phyloP scores from a whole-genome alignment of 345 rosid genomes.

The Trapa incisa region DNA sequence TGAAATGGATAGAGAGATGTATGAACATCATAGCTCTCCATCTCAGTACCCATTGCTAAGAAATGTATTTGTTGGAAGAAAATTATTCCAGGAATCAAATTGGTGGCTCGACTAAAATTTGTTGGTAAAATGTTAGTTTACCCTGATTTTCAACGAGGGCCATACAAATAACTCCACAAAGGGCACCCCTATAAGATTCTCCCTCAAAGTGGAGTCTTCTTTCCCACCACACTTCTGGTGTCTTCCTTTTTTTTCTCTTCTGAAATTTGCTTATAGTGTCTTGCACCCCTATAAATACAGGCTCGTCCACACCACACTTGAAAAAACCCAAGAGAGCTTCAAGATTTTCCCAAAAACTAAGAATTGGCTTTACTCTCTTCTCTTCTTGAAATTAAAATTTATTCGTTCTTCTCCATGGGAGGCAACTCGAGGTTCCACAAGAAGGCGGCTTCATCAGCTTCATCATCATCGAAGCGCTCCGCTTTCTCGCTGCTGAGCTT shows the following conservation, averaged over 20 bases:
- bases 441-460: neutral
- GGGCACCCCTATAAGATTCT: neutral
- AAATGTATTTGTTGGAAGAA: too few species aligned
- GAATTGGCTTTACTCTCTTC: neutral
- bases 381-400: neutral
- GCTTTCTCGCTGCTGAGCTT: constrained; percentile 23
- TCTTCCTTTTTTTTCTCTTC: too few species aligned
- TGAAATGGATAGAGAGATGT: neutral
- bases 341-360: neutral
- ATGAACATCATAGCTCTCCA: neutral
- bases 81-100: too few species aligned
- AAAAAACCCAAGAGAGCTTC: neutral
- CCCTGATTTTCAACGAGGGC: neutral
- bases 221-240: neutral
- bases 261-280: too few species aligned
- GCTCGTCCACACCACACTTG: neutral
- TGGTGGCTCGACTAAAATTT: too few species aligned
- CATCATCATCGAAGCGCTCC: neutral
- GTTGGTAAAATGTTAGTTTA: too few species aligned
- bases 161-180: neutral
- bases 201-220: neutral
- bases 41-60: too few species aligned
- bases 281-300: neutral
- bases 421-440: constrained; percentile 17
- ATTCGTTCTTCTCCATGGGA: constrained; percentile 16